Evolutionary conservation across 2,329 filamentous ascomycete genomes (phyloP).

Genomic region (Nothomitra cinnamomea): DNA sequence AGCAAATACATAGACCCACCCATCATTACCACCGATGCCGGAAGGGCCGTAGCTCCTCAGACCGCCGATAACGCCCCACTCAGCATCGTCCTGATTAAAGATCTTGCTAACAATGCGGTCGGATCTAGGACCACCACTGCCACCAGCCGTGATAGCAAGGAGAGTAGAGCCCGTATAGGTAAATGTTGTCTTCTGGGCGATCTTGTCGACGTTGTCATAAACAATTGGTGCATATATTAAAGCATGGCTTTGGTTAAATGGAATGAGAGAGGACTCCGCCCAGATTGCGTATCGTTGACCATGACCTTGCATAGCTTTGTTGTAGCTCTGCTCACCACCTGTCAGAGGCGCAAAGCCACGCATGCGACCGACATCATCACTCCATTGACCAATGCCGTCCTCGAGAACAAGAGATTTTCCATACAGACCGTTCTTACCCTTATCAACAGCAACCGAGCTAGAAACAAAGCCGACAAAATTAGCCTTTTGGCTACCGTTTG

Average conservation of each 20-base stretch:
- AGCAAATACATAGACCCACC: constrained; percentile 19
- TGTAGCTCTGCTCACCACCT: constrained; percentile 17
- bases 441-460: constrained; percentile 17
- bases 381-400: constrained; percentile 18
- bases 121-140: constrained; percentile 15
- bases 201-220: constrained; percentile 17
- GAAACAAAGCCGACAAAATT: constrained; percentile 17
- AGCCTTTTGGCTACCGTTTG: constrained; percentile 10
- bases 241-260: constrained; percentile 15
- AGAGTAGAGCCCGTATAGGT: constrained; percentile 17
- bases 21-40: constrained; percentile 16
- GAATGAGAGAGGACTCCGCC: constrained; percentile 18
- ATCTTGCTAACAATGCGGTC: constrained; percentile 15
- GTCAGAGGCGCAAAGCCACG: constrained; percentile 19
- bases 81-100: constrained; percentile 15
- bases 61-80: constrained; percentile 17
- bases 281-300: constrained; percentile 19
- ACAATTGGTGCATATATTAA: constrained; percentile 18
- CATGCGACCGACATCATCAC: constrained; percentile 17
- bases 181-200: constrained; percentile 14
- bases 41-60: constrained; percentile 17
- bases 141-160: constrained; percentile 14
- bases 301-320: constrained; percentile 16
- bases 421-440: constrained; percentile 15
- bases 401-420: constrained; percentile 14